Evolutionary conservation across 1,284 basidiomycete genomes (phyloP).

Genomic region (Trichosporon faecale): DNA sequence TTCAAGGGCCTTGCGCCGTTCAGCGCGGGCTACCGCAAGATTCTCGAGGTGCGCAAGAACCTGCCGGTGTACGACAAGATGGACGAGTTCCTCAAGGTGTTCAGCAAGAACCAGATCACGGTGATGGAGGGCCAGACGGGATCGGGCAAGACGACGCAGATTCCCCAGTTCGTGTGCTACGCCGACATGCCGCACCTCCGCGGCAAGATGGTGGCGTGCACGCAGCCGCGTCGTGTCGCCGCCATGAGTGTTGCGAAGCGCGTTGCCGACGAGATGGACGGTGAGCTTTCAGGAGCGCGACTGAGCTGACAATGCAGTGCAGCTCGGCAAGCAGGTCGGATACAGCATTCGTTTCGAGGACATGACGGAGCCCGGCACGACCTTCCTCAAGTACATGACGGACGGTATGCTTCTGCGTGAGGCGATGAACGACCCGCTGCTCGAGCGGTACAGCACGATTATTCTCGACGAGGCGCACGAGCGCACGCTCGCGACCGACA

Average conservation of each 20-base stretch:
- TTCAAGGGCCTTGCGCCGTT: conserved; percentile 74
- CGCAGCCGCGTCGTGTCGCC: conserved; percentile 93
- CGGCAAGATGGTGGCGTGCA: conserved; percentile 91
- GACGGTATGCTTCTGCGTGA: conserved; percentile 97
- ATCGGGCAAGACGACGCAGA: conserved; percentile 97
- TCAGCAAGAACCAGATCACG: conserved; percentile 80
- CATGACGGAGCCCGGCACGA: conserved; percentile 85
- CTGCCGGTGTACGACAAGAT: conserved; percentile 91
- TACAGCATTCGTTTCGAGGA: conserved; percentile 99
- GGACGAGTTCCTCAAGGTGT: conserved; percentile 84
- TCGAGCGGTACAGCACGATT: conserved; percentile 89
- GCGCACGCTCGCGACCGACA: conserved; percentile 95
- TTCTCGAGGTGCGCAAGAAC: conserved; percentile 77
- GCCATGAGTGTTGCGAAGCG: conserved; percentile 98
- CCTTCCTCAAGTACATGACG: conserved; percentile 98
- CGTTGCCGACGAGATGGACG: conserved; percentile 98
- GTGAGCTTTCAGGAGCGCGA: conserved; percentile 54
- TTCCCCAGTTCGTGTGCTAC: conserved; percentile 93
- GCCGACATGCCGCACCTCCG: conserved; percentile 85
- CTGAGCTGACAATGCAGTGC: conserved; percentile 57
- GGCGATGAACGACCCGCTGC: conserved; percentile 91
- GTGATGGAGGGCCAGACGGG: conserved; percentile 98
- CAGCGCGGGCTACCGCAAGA: conserved; percentile 78
- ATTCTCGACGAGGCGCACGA: conserved; percentile 99
- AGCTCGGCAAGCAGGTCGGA: conserved; percentile 89